These are phyloP conservation scores for Flagelloscypha sp. DNA, from an alignment of 768 basidiomycete species.

Conservation along the genomic window DNA sequence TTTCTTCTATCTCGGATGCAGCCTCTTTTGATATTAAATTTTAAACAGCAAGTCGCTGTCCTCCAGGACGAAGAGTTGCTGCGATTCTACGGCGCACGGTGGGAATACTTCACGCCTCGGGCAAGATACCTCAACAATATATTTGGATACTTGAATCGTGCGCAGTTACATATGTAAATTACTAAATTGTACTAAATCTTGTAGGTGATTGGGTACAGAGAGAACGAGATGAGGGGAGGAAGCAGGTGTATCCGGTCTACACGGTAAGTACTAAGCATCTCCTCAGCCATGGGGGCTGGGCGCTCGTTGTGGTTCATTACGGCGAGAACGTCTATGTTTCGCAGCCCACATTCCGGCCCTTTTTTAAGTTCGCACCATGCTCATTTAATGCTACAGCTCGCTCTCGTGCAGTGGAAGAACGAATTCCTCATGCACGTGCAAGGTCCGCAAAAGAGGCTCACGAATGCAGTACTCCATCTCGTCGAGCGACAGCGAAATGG, in stretches of 20 bases:
- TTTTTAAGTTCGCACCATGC: no score
- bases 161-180: no score
- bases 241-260: constrained; percentile 91
- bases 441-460: constrained; percentile 71
- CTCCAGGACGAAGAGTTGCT: constrained; percentile 84
- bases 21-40: constrained; percentile 10
- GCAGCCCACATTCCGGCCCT: no score
- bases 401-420: constrained; percentile 92
- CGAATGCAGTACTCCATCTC: constrained; percentile 77
- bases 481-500: constrained; percentile 94
- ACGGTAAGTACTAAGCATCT: constrained; percentile 53
- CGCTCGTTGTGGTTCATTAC: no score
- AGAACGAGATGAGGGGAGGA: constrained; percentile 94
- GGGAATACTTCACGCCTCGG: constrained; percentile 95
- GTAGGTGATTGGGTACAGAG: constrained; percentile 99
- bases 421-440: constrained; percentile 87
- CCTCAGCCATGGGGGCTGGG: neutral
- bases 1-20: constrained; percentile 8
- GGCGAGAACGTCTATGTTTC: no score
- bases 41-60: constrained; percentile 71
- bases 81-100: constrained; percentile 85
- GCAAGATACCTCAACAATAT: constrained; percentile 96
- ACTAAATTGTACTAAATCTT: no score
- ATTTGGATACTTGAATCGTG: constrained; percentile 97
- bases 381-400: constrained; percentile 57